A percentile compares a stretch with the other conserved stretches of the same genome.
phyloP scores from a whole-genome alignment of 495 filamentous ascomycete genomes.

The Massariosphaeria phaeospora region DNA sequence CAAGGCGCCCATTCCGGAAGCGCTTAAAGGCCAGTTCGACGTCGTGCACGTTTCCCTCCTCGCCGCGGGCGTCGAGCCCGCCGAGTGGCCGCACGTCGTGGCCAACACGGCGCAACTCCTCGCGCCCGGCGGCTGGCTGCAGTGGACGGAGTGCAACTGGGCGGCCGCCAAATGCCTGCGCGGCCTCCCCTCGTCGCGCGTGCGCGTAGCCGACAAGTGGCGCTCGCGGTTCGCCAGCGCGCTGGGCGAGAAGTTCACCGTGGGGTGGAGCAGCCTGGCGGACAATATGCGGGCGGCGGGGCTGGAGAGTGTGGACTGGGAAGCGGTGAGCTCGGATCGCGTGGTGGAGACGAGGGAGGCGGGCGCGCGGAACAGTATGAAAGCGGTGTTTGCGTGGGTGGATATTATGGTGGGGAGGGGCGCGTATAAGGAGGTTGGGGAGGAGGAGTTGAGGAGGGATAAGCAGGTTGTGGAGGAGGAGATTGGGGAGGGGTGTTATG shows the following conservation, averaged over 20 bases:
- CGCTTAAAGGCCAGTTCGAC: neutral
- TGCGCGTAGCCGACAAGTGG: neutral
- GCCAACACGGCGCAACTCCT: neutral
- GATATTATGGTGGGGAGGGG: neutral
- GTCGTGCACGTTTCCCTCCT: neutral
- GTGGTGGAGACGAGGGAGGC: neutral
- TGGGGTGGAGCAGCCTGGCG: neutral
- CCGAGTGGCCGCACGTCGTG: neutral
- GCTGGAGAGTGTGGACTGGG: neutral
- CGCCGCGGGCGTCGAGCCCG: neutral
- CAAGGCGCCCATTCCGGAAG: neutral
- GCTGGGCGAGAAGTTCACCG: neutral
- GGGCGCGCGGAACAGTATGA: neutral
- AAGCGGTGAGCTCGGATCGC: neutral
- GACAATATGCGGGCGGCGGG: neutral
- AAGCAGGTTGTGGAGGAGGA: neutral
- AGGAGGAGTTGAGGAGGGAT: neutral
- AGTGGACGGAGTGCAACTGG: neutral
- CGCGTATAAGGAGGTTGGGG: neutral
- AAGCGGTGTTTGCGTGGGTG: neutral
- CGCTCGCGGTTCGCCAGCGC: neutral
- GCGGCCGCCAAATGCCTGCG: neutral
- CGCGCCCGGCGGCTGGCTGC: neutral
- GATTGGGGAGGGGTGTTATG: neutral
- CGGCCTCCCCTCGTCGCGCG: neutral